Percentiles rank a stretch among this genome's conserved stretches.
These are phyloP conservation scores for Penicillium mononematosum DNA, from an alignment of 495 filamentous ascomycete species.

Conservation along the genomic window DNA sequence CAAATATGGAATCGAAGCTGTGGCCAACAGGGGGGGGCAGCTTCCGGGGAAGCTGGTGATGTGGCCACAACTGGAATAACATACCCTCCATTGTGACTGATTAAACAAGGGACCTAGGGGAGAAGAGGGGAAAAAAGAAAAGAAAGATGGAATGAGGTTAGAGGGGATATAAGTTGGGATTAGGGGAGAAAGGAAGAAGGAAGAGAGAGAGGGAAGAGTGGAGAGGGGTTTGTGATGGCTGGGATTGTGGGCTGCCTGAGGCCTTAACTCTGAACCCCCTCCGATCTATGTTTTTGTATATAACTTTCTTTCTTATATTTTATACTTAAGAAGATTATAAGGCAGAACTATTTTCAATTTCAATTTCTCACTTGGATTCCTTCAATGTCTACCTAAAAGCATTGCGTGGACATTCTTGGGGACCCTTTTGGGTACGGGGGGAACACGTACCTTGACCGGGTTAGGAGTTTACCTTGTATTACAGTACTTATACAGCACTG, in stretches of 20 bases:
- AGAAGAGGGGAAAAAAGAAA: slow-evolving; percentile 41
- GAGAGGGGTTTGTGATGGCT: slow-evolving; percentile 37
- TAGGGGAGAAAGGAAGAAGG: slow-evolving; percentile 36
- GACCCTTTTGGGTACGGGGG: slow-evolving; percentile 10
- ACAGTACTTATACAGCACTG: slow-evolving; percentile 7
- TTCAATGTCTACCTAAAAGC: slow-evolving; percentile 10
- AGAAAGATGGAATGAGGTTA: slow-evolving; percentile 35
- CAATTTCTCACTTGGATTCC: not conserved
- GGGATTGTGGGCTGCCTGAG: slow-evolving; percentile 30
- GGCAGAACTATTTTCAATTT: slow-evolving; percentile 15
- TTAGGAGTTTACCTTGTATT: not conserved
- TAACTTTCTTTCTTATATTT: not conserved
- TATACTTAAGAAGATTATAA: slow-evolving; percentile 5
- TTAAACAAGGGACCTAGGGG: slow-evolving; percentile 20
- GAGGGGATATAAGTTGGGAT: slow-evolving; percentile 33
- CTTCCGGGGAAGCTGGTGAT: slow-evolving; percentile 35
- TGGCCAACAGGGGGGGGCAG: slow-evolving; percentile 13
- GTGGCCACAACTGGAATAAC: slow-evolving; percentile 42
- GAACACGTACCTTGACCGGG: slow-evolving; percentile 8
- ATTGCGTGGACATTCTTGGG: slow-evolving; percentile 11
- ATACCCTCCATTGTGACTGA: slow-evolving; percentile 76
- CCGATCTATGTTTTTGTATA: slow-evolving; percentile 15
- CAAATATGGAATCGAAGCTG: not conserved
- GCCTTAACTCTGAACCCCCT: slow-evolving; percentile 17
- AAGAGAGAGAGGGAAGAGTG: slow-evolving; percentile 33